Conservation (phyloP, 2,329 filamentous ascomycete genomes). For the Cercospora sojina region DNA sequence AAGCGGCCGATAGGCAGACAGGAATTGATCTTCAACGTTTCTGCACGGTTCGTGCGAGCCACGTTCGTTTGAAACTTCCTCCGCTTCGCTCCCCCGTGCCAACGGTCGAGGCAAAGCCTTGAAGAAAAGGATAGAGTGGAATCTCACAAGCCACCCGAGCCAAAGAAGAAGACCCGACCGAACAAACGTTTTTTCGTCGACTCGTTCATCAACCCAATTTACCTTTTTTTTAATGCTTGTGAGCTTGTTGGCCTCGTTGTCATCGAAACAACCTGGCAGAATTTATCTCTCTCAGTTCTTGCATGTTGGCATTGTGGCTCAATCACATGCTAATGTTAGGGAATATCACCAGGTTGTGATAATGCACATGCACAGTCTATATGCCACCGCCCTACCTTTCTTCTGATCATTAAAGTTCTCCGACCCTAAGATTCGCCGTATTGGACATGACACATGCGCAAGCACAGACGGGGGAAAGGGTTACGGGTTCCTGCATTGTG, state of each 20-base stretch:
- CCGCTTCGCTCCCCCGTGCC: background rate
- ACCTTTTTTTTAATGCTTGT: background rate
- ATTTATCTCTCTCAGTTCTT: background rate
- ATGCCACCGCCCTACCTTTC: background rate
- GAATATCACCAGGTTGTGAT: background rate
- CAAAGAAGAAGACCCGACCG: background rate
- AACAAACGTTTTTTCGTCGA: background rate
- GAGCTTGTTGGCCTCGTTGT: background rate
- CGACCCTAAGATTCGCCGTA: background rate
- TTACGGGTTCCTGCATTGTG: conserved; percentile 6
- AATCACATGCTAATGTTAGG: background rate
- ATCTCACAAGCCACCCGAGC: conserved; percentile 3
- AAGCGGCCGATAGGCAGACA: background rate
- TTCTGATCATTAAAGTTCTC: background rate
- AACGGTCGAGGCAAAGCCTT: background rate
- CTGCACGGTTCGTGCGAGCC: conserved; percentile 1
- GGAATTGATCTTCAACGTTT: background rate
- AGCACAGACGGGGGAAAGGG: background rate
- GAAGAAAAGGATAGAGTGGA: background rate
- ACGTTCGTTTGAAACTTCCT: background rate
- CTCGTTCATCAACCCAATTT: background rate
- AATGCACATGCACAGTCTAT: background rate
- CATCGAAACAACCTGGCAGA: background rate
- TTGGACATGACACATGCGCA: background rate
- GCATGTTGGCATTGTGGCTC: background rate